Conservation (phyloP, 805 yeast genomes). For the Wickerhamomyces silvicola region DNA sequence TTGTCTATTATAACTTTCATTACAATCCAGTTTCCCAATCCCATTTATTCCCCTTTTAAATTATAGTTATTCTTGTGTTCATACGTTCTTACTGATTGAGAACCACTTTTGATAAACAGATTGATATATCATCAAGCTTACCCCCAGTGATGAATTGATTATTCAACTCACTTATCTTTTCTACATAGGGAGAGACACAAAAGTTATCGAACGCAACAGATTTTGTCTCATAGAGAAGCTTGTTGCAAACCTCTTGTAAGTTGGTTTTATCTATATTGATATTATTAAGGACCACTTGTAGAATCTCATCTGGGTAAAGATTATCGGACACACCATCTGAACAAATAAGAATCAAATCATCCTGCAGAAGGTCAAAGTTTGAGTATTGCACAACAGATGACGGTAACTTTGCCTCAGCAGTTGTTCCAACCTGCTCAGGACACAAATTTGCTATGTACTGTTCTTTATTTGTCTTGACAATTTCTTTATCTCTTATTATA, state of each 20-base stretch:
- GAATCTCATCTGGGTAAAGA: conserved; percentile 41
- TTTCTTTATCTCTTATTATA: conserved; percentile 39
- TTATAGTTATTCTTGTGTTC: background rate
- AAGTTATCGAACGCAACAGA: conserved; percentile 46
- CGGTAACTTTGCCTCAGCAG: conserved; percentile 35
- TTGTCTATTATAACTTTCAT: too few relatives aligned
- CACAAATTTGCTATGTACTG: conserved; percentile 41
- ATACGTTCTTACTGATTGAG: conserved; percentile 6
- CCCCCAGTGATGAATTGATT: conserved; percentile 39
- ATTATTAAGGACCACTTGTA: conserved; percentile 30
- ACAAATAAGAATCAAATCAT: conserved; percentile 40
- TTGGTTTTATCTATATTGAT: conserved; percentile 23
- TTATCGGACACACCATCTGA: conserved; percentile 53
- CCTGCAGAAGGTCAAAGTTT: conserved; percentile 31
- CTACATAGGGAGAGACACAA: conserved; percentile 48
- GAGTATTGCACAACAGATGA: conserved; percentile 42
- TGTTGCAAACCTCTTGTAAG: conserved; percentile 34
- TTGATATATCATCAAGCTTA: conserved; percentile 47
- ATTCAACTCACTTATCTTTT: conserved; percentile 36
- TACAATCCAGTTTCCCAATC: too few relatives aligned
- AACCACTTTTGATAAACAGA: conserved; percentile 41
- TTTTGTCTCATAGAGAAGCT: conserved; percentile 37
- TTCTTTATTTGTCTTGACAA: conserved; percentile 37
- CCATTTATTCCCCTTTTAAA: background rate
- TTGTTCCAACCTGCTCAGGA: conserved; percentile 52